Conservation (phyloP, 2,329 filamentous ascomycete species). For the Colletotrichum sidae region DNA sequence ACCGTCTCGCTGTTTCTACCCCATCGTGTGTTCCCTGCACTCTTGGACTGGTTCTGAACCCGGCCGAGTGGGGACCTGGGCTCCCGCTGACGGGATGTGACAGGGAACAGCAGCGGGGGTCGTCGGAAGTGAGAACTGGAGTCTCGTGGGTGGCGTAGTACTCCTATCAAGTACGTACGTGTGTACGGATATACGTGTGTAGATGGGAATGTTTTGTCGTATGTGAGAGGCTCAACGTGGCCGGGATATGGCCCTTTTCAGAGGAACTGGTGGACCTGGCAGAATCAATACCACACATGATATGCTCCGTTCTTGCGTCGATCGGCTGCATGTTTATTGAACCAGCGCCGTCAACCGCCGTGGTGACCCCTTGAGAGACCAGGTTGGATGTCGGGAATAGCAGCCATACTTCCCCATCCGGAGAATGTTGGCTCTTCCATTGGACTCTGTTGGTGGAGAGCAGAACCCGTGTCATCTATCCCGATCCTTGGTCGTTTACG, state of each 20-base stretch:
- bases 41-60: constrained; percentile 28
- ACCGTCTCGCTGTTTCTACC: neutral
- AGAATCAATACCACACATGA: constrained; percentile 28
- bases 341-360: constrained; percentile 25
- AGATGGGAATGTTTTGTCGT: constrained; percentile 6
- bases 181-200: neutral
- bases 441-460: constrained; percentile 16
- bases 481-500: constrained; percentile 24
- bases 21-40: constrained; percentile 20
- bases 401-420: constrained; percentile 21
- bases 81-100: constrained; percentile 8
- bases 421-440: constrained; percentile 24
- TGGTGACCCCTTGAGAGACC: neutral
- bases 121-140: neutral
- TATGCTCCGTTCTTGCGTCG: constrained; percentile 27
- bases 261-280: constrained; percentile 21
- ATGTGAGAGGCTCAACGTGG: constrained; percentile 11
- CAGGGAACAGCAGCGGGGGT: too few species aligned
- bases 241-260: constrained; percentile 8
- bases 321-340: constrained; percentile 30
- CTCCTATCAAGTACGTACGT: neutral
- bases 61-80: constrained; percentile 15
- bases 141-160: neutral
- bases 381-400: constrained; percentile 5
- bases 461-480: constrained; percentile 24